A percentile compares a stretch with the other conserved stretches of the same genome.
Evolutionary conservation across 805 yeast species (phyloP).

Genomic region (Starmerella apicola): DNA sequence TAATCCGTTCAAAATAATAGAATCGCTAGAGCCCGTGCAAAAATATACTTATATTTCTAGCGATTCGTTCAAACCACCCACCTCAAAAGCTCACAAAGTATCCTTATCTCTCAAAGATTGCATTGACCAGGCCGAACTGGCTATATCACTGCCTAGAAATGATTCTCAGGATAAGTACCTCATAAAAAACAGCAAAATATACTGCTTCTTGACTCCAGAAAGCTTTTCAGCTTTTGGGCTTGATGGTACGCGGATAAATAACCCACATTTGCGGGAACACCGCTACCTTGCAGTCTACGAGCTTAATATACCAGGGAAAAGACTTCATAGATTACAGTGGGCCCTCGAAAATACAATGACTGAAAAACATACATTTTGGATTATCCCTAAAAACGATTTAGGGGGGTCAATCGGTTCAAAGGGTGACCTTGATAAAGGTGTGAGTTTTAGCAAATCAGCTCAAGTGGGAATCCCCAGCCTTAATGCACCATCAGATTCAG

Average conservation of each 20-base stretch:
- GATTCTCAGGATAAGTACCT: slow-evolving; percentile 3
- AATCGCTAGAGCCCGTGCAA: slow-evolving; percentile 3
- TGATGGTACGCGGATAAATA: slow-evolving; percentile 5
- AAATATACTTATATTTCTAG: slow-evolving; percentile 2
- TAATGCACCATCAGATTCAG: slow-evolving; percentile 1
- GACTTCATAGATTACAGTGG: slow-evolving; percentile 13
- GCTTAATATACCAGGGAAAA: slow-evolving; percentile 2
- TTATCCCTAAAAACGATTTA: background rate
- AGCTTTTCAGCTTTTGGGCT: slow-evolving; percentile 14
- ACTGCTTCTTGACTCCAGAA: slow-evolving; percentile 9
- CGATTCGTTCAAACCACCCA: background rate
- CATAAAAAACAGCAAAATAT: slow-evolving; percentile 2
- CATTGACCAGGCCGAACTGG: background rate
- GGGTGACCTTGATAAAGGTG: background rate
- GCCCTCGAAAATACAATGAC: slow-evolving; percentile 12
- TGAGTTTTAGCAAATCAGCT: no score
- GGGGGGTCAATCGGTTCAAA: background rate
- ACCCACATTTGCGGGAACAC: background rate
- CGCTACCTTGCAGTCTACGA: slow-evolving; percentile 10
- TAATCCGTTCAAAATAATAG: background rate
- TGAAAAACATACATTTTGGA: slow-evolving; percentile 1
- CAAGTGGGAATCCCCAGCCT: slow-evolving; percentile 6
- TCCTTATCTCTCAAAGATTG: background rate
- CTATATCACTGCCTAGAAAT: slow-evolving; percentile 7
- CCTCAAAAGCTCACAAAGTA: background rate